Conservation (phyloP, 257 asterid genomes). For the Rauvolfia tetraphylla region DNA sequence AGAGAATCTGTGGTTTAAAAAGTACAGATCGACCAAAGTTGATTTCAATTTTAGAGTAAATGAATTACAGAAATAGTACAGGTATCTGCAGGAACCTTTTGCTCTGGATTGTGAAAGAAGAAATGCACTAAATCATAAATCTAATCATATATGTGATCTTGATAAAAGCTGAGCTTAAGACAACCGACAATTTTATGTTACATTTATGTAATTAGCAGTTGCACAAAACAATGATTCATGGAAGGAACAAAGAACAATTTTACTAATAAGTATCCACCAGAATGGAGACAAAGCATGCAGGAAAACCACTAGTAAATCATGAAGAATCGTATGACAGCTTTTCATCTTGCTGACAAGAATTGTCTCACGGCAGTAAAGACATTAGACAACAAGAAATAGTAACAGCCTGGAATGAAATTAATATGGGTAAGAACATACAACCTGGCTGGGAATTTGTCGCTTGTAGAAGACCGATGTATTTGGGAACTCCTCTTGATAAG, state of each 20-base stretch:
- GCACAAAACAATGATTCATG: not conserved
- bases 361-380: too few species aligned
- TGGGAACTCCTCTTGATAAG: conserved; percentile 33
- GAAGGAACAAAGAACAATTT: not conserved
- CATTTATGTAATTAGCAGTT: not conserved
- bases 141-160: not conserved
- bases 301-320: not conserved
- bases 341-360: too few species aligned
- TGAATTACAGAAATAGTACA: not conserved
- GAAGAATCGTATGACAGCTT: not conserved
- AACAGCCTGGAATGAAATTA: not conserved
- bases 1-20: not conserved
- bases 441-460: conserved; percentile 54
- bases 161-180: too few species aligned
- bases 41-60: too few species aligned
- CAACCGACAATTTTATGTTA: not conserved
- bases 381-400: too few species aligned
- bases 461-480: conserved; percentile 38
- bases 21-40: not conserved
- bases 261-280: not conserved
- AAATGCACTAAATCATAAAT: not conserved
- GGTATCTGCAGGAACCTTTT: not conserved
- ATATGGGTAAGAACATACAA: conserved; percentile 28
- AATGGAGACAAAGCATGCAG: not conserved
- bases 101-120: not conserved